Evolutionary conservation across 352 stramenopile genomes (phyloP).

Genomic region (Pythium insidiosum): DNA sequence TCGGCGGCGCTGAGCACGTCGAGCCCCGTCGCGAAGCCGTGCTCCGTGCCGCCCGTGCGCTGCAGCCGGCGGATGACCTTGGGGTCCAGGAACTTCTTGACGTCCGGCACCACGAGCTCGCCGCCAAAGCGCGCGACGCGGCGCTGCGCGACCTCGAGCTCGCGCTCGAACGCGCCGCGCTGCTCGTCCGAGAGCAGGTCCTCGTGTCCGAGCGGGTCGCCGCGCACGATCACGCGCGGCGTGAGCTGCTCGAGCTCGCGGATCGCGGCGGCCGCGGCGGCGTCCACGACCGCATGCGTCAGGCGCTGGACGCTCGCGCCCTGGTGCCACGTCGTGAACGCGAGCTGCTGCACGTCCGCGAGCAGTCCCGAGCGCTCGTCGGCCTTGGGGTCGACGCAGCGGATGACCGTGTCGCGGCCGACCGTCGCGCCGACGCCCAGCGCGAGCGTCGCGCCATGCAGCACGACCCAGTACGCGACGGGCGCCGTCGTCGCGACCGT

Average conservation of each 20-base stretch:
- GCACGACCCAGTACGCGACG: slow-evolving; percentile 65
- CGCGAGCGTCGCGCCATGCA: slow-evolving; percentile 29
- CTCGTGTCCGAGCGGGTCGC: slow-evolving; percentile 38
- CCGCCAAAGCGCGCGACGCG: slow-evolving; percentile 63
- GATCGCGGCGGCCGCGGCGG: slow-evolving; percentile 23
- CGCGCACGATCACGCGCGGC: slow-evolving; percentile 45
- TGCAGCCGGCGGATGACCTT: slow-evolving; percentile 71
- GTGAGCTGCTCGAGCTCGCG: slow-evolving; percentile 24
- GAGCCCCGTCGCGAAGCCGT: slow-evolving; percentile 63
- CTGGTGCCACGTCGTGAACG: slow-evolving; percentile 65
- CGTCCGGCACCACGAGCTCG: slow-evolving; percentile 39
- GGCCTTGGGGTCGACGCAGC: slow-evolving; percentile 24
- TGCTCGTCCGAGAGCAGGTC: slow-evolving; percentile 58
- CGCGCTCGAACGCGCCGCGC: slow-evolving; percentile 34
- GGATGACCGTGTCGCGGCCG: slow-evolving; percentile 49
- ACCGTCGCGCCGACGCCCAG: slow-evolving; percentile 42
- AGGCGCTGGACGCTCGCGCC: slow-evolving; percentile 41
- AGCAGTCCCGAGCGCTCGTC: slow-evolving; percentile 7
- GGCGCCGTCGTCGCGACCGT: slow-evolving; percentile 53
- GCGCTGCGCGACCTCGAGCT: slow-evolving; percentile 30
- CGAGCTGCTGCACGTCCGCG: slow-evolving; percentile 28
- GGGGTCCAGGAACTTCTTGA: slow-evolving; percentile 77
- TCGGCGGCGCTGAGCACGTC: slow-evolving; percentile 62
- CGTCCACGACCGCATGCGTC: slow-evolving; percentile 22
- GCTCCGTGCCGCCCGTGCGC: slow-evolving; percentile 47